Conservation (phyloP, 768 basidiomycete species). For the Cystobasidium ongulense region DNA sequence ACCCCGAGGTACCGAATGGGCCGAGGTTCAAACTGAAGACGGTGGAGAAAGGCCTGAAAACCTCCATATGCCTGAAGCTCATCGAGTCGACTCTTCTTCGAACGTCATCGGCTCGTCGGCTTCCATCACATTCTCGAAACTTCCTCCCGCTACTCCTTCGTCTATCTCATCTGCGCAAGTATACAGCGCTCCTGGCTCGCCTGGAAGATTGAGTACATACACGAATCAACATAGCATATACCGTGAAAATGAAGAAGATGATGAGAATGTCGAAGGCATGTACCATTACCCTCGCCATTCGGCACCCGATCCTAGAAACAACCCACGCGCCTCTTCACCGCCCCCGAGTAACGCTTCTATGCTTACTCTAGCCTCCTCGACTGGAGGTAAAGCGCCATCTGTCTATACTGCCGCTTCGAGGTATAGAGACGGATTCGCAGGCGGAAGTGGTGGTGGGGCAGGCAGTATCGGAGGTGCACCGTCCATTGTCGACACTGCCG, state of each 20-base stretch:
- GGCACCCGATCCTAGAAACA: slow-evolving; percentile 86
- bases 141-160: slow-evolving; percentile 8
- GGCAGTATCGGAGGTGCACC: neutral
- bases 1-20: neutral
- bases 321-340: slow-evolving; percentile 83
- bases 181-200: neutral
- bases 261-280: neutral
- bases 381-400: neutral
- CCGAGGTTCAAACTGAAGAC: neutral
- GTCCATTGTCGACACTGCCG: neutral
- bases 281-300: slow-evolving; percentile 62
- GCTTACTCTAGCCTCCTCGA: slow-evolving; percentile 81
- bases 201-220: neutral
- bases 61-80: neutral
- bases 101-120: neutral
- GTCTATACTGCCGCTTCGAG: neutral
- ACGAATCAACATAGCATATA: neutral
- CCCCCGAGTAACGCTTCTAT: slow-evolving; percentile 86
- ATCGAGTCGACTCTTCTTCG: neutral
- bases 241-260: neutral
- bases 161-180: neutral
- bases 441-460: neutral
- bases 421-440: neutral
- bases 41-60: neutral
- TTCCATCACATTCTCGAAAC: slow-evolving; percentile 9